Conservation (phyloP, 2,329 filamentous ascomycete species). For the Xylariaceae sp. region DNA sequence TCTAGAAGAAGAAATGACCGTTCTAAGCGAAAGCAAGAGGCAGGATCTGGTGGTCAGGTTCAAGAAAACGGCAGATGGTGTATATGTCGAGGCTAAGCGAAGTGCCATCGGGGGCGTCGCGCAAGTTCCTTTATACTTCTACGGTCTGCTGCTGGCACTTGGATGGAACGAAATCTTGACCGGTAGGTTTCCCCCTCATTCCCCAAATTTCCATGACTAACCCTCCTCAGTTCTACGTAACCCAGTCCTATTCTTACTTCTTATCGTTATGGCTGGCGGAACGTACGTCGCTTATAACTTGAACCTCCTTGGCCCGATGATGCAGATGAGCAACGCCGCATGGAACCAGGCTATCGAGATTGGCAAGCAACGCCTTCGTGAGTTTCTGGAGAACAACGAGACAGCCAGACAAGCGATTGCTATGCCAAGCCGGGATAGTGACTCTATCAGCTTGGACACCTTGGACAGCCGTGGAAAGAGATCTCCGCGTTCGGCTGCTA, state of each 20-base stretch:
- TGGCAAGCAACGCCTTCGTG: slow-evolving; percentile 83
- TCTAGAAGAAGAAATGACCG: slow-evolving; percentile 91
- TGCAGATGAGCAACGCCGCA: slow-evolving; percentile 91
- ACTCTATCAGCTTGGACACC: slow-evolving; percentile 53
- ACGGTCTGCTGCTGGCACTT: slow-evolving; percentile 78
- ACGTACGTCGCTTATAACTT: slow-evolving; percentile 90
- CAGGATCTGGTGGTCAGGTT: slow-evolving; percentile 91
- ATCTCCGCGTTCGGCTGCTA: slow-evolving; percentile 33
- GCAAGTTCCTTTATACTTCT: slow-evolving; percentile 93
- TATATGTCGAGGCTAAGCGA: slow-evolving; percentile 96
- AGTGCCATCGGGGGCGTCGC: slow-evolving; percentile 94
- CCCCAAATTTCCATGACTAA: slow-evolving; percentile 11
- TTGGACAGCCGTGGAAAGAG: slow-evolving; percentile 58
- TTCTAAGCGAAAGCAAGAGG: slow-evolving; percentile 85
- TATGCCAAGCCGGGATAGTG: slow-evolving; percentile 54
- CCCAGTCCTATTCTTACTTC: slow-evolving; percentile 84
- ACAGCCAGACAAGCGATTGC: slow-evolving; percentile 78
- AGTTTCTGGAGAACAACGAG: slow-evolving; percentile 86
- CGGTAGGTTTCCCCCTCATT: slow-evolving; percentile 54
- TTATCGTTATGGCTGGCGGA: slow-evolving; percentile 70
- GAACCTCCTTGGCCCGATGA: slow-evolving; percentile 92
- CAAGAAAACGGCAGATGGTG: slow-evolving; percentile 96
- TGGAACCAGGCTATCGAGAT: slow-evolving; percentile 83
- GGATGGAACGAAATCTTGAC: slow-evolving; percentile 99
- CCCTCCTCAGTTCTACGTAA: slow-evolving; percentile 73